These are phyloP conservation scores for Botryotinia convoluta DNA, from an alignment of 2,329 filamentous ascomycete genomes.

Conservation along the genomic window DNA sequence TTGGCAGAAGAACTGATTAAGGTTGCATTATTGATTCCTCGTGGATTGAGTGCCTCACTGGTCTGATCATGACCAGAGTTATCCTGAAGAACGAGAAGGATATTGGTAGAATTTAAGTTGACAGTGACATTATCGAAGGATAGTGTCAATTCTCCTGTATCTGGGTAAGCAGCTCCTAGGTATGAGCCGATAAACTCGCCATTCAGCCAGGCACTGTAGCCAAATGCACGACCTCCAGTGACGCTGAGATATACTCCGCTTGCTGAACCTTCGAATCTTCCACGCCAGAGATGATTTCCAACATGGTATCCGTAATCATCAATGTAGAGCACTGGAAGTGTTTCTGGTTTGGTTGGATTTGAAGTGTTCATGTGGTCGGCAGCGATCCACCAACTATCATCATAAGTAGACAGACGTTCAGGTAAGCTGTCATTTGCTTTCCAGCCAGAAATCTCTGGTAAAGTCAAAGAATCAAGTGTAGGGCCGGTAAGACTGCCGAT, in stretches of 20 bases:
- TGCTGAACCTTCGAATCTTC: conserved; percentile 28
- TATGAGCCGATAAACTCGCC: conserved; percentile 54
- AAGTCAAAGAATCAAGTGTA: conserved; percentile 18
- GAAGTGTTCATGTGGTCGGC: conserved; percentile 20
- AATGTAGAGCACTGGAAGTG: conserved; percentile 45
- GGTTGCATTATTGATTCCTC: conserved; percentile 52
- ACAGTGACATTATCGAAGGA: conserved; percentile 44
- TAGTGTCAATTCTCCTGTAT: conserved; percentile 34
- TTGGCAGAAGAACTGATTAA: conserved; percentile 40
- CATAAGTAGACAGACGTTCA: conserved; percentile 42
- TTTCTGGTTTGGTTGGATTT: conserved; percentile 42
- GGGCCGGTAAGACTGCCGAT: conserved; percentile 25
- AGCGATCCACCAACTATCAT: conserved; percentile 37
- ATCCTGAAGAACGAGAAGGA: conserved; percentile 55
- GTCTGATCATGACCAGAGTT: conserved; percentile 58
- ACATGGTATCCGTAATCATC: conserved; percentile 46
- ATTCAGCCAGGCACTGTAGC: conserved; percentile 45
- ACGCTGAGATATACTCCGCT: conserved; percentile 32
- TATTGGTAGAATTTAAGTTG: conserved; percentile 39
- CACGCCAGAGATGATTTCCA: conserved; percentile 46
- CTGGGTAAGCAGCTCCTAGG: conserved; percentile 39
- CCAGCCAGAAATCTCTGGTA: conserved; percentile 32
- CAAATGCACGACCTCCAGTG: conserved; percentile 22
- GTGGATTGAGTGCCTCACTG: conserved; percentile 45
- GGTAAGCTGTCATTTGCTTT: conserved; percentile 46